Evolutionary conservation across 2,329 filamentous ascomycete species (phyloP).

Genomic region (Colletotrichum salicis): DNA sequence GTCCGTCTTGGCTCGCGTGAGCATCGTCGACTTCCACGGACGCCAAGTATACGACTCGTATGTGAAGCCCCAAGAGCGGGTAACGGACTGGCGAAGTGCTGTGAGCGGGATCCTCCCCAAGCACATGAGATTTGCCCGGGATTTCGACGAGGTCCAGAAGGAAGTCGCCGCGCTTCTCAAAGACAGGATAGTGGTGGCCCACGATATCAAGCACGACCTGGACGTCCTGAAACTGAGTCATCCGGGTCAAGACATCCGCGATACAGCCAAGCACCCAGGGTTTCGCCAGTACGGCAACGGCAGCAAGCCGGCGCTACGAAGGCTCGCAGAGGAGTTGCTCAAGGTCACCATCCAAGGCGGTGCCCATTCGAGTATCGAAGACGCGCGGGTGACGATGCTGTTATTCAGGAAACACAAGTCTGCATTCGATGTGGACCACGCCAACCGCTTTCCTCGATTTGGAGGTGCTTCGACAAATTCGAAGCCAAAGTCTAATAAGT

Average conservation of each 20-base stretch:
- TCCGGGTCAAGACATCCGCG: constrained; percentile 80
- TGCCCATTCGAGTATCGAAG: constrained; percentile 75
- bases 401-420: constrained; percentile 86
- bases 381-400: constrained; percentile 90
- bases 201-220: constrained; percentile 84
- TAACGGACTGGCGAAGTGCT: constrained; percentile 90
- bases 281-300: constrained; percentile 78
- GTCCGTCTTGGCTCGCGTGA: constrained; percentile 86
- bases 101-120: constrained; percentile 84
- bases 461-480: constrained; percentile 35
- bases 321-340: constrained; percentile 67
- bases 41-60: constrained; percentile 94
- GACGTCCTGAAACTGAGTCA: constrained; percentile 82
- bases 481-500: constrained; percentile 52
- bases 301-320: constrained; percentile 73
- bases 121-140: constrained; percentile 75
- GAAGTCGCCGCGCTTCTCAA: constrained; percentile 76
- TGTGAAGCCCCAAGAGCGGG: constrained; percentile 79
- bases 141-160: constrained; percentile 80
- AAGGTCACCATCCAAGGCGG: constrained; percentile 72
- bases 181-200: constrained; percentile 81
- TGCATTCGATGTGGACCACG: constrained; percentile 84
- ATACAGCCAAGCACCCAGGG: constrained; percentile 81
- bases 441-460: constrained; percentile 67
- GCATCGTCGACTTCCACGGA: constrained; percentile 93